Conservation (phyloP, 495 filamentous ascomycete genomes). For the Penicillium turbatum region DNA sequence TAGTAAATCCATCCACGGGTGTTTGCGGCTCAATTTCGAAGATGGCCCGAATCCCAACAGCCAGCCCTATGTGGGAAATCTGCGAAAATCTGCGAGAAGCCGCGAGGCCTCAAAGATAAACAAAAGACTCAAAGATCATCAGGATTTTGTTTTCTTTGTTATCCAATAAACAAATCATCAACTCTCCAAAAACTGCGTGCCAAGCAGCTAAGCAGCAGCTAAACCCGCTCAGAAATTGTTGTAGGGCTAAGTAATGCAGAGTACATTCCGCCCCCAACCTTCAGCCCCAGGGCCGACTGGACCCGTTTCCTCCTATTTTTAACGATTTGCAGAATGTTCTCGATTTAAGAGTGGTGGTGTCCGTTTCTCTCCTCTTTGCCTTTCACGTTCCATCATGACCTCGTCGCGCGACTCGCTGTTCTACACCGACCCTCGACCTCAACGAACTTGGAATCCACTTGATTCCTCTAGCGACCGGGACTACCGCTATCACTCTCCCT, state of each 20-base stretch:
- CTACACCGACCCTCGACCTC: constrained; percentile 5
- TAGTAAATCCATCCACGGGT: too few species aligned
- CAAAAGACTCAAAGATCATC: neutral
- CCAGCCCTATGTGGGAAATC: too few species aligned
- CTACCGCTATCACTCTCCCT: constrained; percentile 8
- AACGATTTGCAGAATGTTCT: neutral
- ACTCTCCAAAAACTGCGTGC: neutral
- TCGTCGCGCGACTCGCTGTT: constrained; percentile 14
- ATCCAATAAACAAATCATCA: neutral
- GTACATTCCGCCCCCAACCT: neutral
- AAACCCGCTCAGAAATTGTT: neutral
- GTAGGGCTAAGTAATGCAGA: neutral
- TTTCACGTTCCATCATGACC: constrained; percentile 8
- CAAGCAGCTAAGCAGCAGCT: neutral
- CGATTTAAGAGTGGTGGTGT: neutral
- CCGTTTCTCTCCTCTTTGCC: neutral
- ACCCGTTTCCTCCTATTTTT: neutral
- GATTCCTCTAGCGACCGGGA: constrained; percentile 14
- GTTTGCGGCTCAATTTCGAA: too few species aligned
- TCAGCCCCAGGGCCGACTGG: neutral
- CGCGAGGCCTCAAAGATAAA: neutral
- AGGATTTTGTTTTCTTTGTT: neutral
- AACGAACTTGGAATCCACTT: constrained; percentile 21
- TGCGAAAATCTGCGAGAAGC: too few species aligned
- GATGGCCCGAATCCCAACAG: too few species aligned